These are phyloP conservation scores for Globomyces sp. DNA, from an alignment of 371 early-diverging fungal genomes.

Conservation along the genomic window DNA sequence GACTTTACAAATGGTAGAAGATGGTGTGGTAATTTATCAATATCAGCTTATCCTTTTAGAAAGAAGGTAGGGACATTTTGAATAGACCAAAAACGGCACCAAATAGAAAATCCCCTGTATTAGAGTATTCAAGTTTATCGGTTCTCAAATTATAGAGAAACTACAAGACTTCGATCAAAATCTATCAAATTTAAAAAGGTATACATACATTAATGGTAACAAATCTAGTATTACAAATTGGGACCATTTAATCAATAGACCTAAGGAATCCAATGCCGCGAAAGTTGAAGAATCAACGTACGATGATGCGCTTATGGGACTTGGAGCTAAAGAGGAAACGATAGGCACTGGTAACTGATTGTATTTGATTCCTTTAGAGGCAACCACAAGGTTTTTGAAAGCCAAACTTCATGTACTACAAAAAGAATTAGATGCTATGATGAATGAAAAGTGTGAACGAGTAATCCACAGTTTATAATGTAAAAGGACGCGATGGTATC, in stretches of 20 bases:
- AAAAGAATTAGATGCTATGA: conserved; percentile 41
- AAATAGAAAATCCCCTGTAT: background rate
- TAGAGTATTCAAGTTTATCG: too few species aligned
- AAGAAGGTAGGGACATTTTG: conserved; percentile 29
- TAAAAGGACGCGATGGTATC: conserved; percentile 22
- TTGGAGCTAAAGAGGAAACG: background rate
- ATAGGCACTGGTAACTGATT: background rate
- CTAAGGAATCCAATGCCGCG: background rate
- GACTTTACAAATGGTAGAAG: conserved; percentile 36
- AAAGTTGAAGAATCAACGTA: conserved; percentile 3
- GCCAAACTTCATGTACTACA: conserved; percentile 47
- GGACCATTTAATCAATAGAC: background rate
- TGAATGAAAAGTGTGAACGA: conserved; percentile 30
- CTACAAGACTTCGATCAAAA: conserved; percentile 10
- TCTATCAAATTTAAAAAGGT: conserved; percentile 2
- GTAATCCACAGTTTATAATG: conserved; percentile 9
- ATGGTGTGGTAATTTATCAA: conserved; percentile 26
- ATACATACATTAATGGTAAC: background rate
- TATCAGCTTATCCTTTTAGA: conserved; percentile 19
- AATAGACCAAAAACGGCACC: conserved; percentile 21
- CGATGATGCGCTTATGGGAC: background rate
- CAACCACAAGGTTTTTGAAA: conserved; percentile 46
- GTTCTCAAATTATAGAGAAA: conserved; percentile 10
- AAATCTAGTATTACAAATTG: conserved; percentile 5
- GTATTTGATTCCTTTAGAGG: conserved; percentile 23